Conservation (phyloP, 2,329 filamentous ascomycete species). For the Aspergillus viridinutans region DNA sequence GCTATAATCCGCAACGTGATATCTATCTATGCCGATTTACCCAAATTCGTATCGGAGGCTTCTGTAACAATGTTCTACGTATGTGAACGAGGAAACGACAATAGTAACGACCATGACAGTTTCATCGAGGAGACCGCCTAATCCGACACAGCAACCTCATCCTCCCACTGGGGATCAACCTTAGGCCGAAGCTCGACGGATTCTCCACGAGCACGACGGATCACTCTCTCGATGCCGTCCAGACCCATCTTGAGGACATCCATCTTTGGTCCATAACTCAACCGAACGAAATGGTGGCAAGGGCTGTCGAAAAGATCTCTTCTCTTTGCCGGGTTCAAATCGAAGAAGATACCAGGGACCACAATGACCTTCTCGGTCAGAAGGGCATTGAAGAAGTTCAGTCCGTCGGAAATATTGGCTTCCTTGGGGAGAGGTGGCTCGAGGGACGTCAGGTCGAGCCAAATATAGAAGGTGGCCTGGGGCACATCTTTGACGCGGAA, state of each 20-base stretch:
- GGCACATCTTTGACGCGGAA: conserved; percentile 81
- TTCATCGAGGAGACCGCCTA: neutral
- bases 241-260: conserved; percentile 72
- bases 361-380: conserved; percentile 93
- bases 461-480: conserved; percentile 93
- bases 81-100: neutral
- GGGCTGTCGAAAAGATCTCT: conserved; percentile 91
- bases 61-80: neutral
- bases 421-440: conserved; percentile 51
- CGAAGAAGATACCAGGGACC: conserved; percentile 96
- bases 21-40: neutral
- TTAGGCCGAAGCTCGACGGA: conserved; percentile 28
- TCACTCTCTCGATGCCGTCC: conserved; percentile 78
- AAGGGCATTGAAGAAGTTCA: conserved; percentile 96
- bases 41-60: neutral
- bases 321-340: conserved; percentile 83
- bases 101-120: neutral
- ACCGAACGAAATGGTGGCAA: conserved; percentile 85
- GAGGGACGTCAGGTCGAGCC: conserved; percentile 56
- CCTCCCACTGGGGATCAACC: conserved; percentile 26
- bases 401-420: conserved; percentile 77
- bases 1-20: neutral
- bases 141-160: conserved; percentile 37
- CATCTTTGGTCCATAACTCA: conserved; percentile 81
- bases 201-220: conserved; percentile 48